Conservation (phyloP, 1,284 basidiomycete genomes). For the Moesziomyces sp. region DNA sequence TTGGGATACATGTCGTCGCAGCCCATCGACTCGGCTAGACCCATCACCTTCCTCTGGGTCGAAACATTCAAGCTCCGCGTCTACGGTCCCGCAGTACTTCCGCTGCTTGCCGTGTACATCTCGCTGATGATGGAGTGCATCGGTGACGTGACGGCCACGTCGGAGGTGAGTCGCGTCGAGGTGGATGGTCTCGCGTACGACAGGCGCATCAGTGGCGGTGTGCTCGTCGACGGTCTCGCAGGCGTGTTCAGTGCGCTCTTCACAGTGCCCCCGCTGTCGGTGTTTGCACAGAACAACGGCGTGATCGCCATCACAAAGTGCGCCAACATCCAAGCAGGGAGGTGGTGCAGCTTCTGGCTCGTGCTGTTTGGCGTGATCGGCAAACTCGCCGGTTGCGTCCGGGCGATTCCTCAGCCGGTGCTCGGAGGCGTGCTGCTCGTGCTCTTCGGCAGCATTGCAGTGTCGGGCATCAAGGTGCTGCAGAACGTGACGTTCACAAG, state of each 20-base stretch:
- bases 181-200: conserved; percentile 73
- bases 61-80: conserved; percentile 81
- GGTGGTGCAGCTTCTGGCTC: conserved; percentile 57
- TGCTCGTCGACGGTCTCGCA: conserved; percentile 78
- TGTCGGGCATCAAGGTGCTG: conserved; percentile 79
- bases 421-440: conserved; percentile 74
- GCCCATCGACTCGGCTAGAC: conserved; percentile 45
- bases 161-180: conserved; percentile 79
- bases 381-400: conserved; percentile 76
- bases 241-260: conserved; percentile 77
- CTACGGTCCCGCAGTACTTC: conserved; percentile 83
- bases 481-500: conserved; percentile 76
- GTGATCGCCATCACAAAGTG: conserved; percentile 69
- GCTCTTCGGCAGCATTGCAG: conserved; percentile 68
- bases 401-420: conserved; percentile 77
- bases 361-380: conserved; percentile 73
- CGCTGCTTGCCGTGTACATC: conserved; percentile 81
- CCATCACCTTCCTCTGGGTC: conserved; percentile 72
- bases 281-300: conserved; percentile 83
- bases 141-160: conserved; percentile 85
- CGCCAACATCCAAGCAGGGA: conserved; percentile 56
- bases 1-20: conserved; percentile 47
- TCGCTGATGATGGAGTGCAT: conserved; percentile 80
- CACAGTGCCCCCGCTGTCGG: conserved; percentile 81
- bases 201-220: conserved; percentile 82